Base-by-base conservation (phyloP, 257 asterid genomes). In the Nicotiana tomentosiformis region DNA sequence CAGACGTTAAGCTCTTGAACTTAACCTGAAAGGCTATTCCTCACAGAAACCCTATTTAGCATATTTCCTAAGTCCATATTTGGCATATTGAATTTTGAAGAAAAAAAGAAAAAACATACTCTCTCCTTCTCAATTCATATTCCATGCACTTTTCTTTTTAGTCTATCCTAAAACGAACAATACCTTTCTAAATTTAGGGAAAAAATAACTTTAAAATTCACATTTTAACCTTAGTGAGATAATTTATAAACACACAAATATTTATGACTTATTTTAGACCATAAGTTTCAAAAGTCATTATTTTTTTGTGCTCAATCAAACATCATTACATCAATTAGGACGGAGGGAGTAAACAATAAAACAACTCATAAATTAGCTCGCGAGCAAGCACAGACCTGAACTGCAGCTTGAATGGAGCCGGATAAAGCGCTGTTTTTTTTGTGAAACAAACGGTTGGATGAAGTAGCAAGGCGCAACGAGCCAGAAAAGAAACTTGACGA, bases 401-500 rank as follows among this genome's bases (percentile, higher is more conserved):
- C 93, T 85, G 79, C 58, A 5, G 98, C 97, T 67, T 94, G 94
- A 82, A 93, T 88, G 15, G 89, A 78, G 76, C 70, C 80, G 30
- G 88, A 65, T 82, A 20, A 55, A 49, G 86, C 74, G 80, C 86
- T 68, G 30, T 23, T 43, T 58, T 83, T 88, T 80, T 84, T 84
- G 68, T 76, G 86, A 77, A 80, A 79, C 46, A 74, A 83, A 77
- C 64, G 83, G 78, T 65, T 61, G 23, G 83, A 84, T 76, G 86
- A 83, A 2, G 87, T 39, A 7, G 87, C 51, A 53, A 91, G 84
- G 80, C 91, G 81, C 78, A 86, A 64, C 53, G 98, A 86, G 70
- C 92, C 93, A 53, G 92, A 83, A 9, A 90, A 85, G 82, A 90
- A 83, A 83, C 83, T 88, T 57, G 89, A 88, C 3, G 97, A 91